Evolutionary conservation across 345 rosid genomes (phyloP), one percentile per base, ranked within the genome.

Genomic region (Eucalyptus curtisii): DNA sequence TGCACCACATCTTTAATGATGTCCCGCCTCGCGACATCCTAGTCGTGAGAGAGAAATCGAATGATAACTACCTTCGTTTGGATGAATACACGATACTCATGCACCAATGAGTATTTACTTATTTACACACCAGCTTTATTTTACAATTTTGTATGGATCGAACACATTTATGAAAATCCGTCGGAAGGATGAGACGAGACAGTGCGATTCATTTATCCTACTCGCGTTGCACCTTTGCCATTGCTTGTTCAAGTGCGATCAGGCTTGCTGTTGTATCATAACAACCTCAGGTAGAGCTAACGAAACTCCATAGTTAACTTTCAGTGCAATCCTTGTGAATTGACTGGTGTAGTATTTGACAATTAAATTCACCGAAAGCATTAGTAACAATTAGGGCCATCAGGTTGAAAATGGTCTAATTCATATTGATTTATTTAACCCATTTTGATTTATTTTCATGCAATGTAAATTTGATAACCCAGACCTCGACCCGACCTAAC

Each of bases 1-100:
- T 57, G 87, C 94, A 85, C 94, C 96, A 42, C 89, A 96, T 93
- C 96, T 98, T 55, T 93, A 93, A 84, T 89, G 61, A 89, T 76
- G 84, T 40, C 15, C 47, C 5, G 15, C 84, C 27, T 37, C 47
- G 11, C 0, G 15, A 20, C 84, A 20, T 76, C 84, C 27, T 20
- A 20, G 27, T 76, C 84, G 40, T 4, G 47, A 76, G 47, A 10
- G 80, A 37, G 84, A 76, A 76, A 40, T 76, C 44, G 84, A 20
- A 22, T 9, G 24, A 40, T 76, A 76, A 76, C 47, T 30, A 10
- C 84, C 30, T 40, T 5, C 30, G 47, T 40, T 22, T 22, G 84
- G 47, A 40, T 76, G 84, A 40, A 40, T 76, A 20, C 16, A 20
- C 47, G 44, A 76, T 76, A 40, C 84, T 40, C 84, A 10, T 25